A percentile compares a stretch with the other conserved stretches of the same genome.
These are phyloP conservation scores for Phytophthora cactorum DNA, from an alignment of 352 stramenopile species.

Conservation along the genomic window DNA sequence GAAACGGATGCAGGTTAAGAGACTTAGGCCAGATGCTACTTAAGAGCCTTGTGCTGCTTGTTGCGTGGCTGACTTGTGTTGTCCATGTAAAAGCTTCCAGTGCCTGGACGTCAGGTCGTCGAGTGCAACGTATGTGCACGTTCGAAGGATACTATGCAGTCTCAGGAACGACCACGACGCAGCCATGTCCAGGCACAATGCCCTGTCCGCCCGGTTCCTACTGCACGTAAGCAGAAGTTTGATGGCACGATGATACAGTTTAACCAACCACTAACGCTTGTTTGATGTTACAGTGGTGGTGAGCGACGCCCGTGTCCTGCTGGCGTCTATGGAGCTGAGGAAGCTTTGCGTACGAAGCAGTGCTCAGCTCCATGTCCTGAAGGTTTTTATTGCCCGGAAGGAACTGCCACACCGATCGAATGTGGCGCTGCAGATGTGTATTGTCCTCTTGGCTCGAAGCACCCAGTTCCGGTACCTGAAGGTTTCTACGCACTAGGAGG, in stretches of 20 bases:
- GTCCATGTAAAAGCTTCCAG: not conserved
- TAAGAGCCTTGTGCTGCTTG: not conserved
- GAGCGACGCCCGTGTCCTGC: slow-evolving; percentile 50
- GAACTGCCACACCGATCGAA: slow-evolving; percentile 37
- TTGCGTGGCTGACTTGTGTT: not conserved
- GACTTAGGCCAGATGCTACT: not conserved
- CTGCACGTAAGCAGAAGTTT: slow-evolving; percentile 49
- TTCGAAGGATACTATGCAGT: slow-evolving; percentile 64
- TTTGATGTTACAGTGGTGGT: slow-evolving; percentile 37
- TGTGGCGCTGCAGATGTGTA: slow-evolving; percentile 56
- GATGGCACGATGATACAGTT: slow-evolving; percentile 4
- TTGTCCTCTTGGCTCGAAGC: slow-evolving; percentile 60
- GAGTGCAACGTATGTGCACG: slow-evolving; percentile 33
- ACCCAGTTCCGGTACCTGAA: slow-evolving; percentile 33
- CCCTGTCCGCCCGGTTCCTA: slow-evolving; percentile 60
- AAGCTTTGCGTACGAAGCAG: slow-evolving; percentile 37
- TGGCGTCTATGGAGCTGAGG: slow-evolving; percentile 63
- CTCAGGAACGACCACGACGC: slow-evolving; percentile 39
- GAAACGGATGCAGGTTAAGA: not conserved
- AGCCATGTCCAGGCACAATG: slow-evolving; percentile 46
- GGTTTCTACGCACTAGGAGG: slow-evolving; percentile 57
- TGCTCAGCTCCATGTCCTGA: slow-evolving; percentile 69
- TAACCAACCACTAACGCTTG: slow-evolving; percentile 1
- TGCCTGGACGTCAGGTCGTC: slow-evolving; percentile 11
- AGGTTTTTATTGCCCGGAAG: slow-evolving; percentile 68